phyloP scores from a whole-genome alignment of 331 rosid species.

The Pyracantha coccinea region DNA sequence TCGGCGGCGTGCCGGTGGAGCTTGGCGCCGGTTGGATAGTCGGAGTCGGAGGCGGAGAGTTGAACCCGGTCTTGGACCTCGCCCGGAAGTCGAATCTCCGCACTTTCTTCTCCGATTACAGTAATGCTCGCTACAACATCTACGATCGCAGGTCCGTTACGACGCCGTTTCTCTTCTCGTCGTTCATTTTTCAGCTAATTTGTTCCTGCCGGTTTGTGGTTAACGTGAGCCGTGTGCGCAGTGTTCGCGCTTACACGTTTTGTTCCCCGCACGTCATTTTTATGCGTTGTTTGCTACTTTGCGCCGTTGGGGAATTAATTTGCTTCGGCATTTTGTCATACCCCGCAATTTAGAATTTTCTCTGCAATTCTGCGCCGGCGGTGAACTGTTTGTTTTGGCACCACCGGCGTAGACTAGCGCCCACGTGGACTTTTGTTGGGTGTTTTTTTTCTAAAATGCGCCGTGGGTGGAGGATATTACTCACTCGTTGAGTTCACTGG shows the following conservation, averaged over 20 bases:
- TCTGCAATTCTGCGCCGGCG: neutral
- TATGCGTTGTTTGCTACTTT: neutral
- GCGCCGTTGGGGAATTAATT: neutral
- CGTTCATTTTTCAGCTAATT: neutral
- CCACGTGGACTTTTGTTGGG: no score
- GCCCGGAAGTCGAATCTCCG: conserved; percentile 56
- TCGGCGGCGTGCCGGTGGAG: conserved; percentile 79
- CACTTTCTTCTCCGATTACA: conserved; percentile 84
- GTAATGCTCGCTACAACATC: conserved; percentile 84
- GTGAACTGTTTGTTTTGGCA: no score
- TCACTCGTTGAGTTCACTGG: neutral
- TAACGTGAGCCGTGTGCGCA: no score
- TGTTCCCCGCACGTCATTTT: no score
- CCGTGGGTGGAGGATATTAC: neutral
- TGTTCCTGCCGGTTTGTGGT: neutral
- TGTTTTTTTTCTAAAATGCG: no score
- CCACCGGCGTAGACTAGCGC: no score
- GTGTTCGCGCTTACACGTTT: no score
- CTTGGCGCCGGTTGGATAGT: conserved; percentile 99
- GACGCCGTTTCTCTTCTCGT: neutral
- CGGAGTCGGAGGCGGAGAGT: conserved; percentile 81
- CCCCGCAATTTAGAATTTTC: neutral
- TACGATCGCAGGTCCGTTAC: conserved; percentile 64
- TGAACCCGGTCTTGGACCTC: conserved; percentile 95
- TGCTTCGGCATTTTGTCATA: neutral